Base-by-base conservation (phyloP, 306 rosid genomes). In the Citrullus colocynthis region DNA sequence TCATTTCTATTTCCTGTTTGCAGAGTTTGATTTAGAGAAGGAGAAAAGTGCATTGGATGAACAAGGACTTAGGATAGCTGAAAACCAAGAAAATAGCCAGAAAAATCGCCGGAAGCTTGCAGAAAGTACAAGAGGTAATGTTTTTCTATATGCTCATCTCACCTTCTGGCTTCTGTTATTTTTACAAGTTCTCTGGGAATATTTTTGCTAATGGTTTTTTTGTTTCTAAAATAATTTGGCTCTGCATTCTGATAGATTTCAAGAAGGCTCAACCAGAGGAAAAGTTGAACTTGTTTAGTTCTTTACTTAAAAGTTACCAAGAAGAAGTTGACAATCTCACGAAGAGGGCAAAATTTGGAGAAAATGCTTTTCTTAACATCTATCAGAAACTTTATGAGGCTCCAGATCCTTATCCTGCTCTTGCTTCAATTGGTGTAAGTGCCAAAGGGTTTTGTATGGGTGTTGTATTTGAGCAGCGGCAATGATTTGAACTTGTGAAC, bases 241-340 rank as follows among this genome's bases (percentile, higher is more conserved):
- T 57, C 70, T 20, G 78, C 75, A 54, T 77, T 76, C 81, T 76
- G 63, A 30, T 90, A 95, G 98, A 88, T 86, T 95, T 95, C 82
- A 95, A 83, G 89, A 95, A 95, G 88, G 97, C 96, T 79, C 78
- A 97, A 0, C 72, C 85, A 0, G 99, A 92, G 85, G 97, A 92
- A 21, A 92, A 95, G 88, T 76, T 87, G 80, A 83, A 78, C 78
- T 87, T 88, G 85, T 92, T 92, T 80, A 95, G 80, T 81, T 57
- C 91, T 77, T 87, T 95, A 83, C 96, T 92, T 73, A 92, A 88
- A 89, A 91, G 93, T 67, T 95, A 89, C 84, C 97, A 95, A 83
- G 99, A 92, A 82, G 99, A 92, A 89, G 97, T 95, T 82, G 97
- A 95, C 60, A 95, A 95, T 79, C 88, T 95, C 60, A 95, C 99